Evolutionary conservation across 495 filamentous ascomycete genomes (phyloP), one percentile per base, ranked within the genome.

Genomic region (Amphirosellinia nigrospora): DNA sequence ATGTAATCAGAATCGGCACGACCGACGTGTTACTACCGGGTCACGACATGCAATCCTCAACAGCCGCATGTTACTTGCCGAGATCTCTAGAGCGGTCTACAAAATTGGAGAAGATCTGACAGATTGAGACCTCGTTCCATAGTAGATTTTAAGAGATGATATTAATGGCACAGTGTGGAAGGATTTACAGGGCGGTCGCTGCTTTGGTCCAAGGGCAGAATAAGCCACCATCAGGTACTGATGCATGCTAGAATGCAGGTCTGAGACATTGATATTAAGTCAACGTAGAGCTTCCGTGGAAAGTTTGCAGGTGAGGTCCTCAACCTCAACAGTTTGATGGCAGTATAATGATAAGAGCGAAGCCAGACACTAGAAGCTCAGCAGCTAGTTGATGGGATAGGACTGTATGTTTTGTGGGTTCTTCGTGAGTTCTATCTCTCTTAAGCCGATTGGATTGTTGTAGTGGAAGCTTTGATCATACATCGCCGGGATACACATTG

Each of bases 221-320:
- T 53, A 65, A 64, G 11, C 39, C 60, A 46, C 32, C 30, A 3
- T 39, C 26, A 65, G 62, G 62, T 39, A 52, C 62, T 53, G 28
- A 13, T 36, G 28, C 43, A 46, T 45, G 23, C 15, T 30, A 21
- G 4, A 28, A 64, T 50, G 43, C 19, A 38, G 16, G 61, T 64
- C 43, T 64, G 43, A 64, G 61, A 64, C 61, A n/a, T 23, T n/a
- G 26, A 50, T 28, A 46, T 46, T 46, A 23, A 5, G 23, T 30
- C 36, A 60, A 21, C 32, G 36, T 19, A 23, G 32, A 38, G 55
- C 55, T 58, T 36, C 4, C 66, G 46, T 48, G 45, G n/a, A 69
- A 46, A 39, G 3, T 38, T 41, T 39, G 58, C 58, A 60, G 36
- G 60, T 7, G 23, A 2, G 8, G 38, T 10, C 26, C 23, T 45